Base-by-base conservation (phyloP, 164 flowering plant species). In the Paratinospora sagittata region DNA sequence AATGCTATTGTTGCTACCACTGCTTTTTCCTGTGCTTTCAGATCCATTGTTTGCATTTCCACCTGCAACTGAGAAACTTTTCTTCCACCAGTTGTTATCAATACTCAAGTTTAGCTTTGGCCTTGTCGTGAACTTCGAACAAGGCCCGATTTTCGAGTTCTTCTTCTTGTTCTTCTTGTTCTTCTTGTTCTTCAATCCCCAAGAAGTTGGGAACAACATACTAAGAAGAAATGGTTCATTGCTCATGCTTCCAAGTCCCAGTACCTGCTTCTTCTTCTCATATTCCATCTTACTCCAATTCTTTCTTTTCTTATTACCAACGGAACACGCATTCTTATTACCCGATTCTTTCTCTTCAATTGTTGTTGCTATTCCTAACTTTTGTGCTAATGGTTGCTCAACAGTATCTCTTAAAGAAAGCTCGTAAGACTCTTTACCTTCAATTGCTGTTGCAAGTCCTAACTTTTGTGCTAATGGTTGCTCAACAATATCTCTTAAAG, bases 341-440 rank as follows among this genome's bases (percentile, higher is more conserved):
- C n/a, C 4, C 26, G 27, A 24, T 27, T 43, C 36, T 45, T 24
- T 13, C 26, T 57, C 76, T 65, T 76, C 67, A 49, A 16, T 30
- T 41, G n/a, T n/a, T n/a, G n/a, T n/a, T n/a, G 66, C 30, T 43
- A 26, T 45, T 37, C 41, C 67, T 6, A 33, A 64, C 21, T 14
- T 65, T 12, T 11, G 6, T 17, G 4, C 66, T 45, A 36, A 43
- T 43, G 78, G 78, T 34, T 79, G 80, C 36, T 85, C 95, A 3
- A 92, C 90, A 0, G 90, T 78, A 78, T 92, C 97, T 70, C 78
- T 83, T 27, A 92, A 66, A 3, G 97, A 88, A 43, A 92, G 89
- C 80, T 92, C 97, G 49, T 87, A 87, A 13, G 79, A n/a, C n/a
- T 43, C 36, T 45, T 24, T 13, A 21, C 47, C 76, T 65, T 76